Conservation (phyloP, 805 yeast species). For the Metschnikowia sp. region DNA sequence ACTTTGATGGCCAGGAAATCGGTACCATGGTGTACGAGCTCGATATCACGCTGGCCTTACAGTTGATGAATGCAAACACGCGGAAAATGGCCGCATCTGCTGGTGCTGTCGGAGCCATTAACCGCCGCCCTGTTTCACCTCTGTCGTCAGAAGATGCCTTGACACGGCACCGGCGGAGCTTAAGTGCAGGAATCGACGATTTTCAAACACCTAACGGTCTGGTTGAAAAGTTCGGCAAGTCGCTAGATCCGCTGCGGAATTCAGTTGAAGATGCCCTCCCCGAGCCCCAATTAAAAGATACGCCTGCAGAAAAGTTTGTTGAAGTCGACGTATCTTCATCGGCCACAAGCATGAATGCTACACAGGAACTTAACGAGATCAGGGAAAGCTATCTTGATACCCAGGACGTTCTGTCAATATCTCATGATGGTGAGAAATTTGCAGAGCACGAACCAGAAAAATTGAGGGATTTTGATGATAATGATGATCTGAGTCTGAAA, state of each 20-base stretch:
- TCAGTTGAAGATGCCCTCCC: background rate
- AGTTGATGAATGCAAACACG: constrained; percentile 21
- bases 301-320: constrained; percentile 23
- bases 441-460: too few relatives aligned
- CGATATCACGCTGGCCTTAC: constrained; percentile 47
- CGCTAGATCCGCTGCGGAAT: constrained; percentile 27
- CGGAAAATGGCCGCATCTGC: constrained; percentile 20
- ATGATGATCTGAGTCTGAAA: background rate
- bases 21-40: constrained; percentile 64
- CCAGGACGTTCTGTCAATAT: background rate
- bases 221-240: constrained; percentile 14
- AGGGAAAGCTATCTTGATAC: constrained; percentile 1
- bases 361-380: constrained; percentile 7
- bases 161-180: constrained; percentile 33
- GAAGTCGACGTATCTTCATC: constrained; percentile 30
- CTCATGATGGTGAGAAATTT: too few relatives aligned
- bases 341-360: constrained; percentile 14
- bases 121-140: constrained; percentile 15
- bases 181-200: constrained; percentile 33
- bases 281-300: background rate
- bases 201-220: constrained; percentile 25
- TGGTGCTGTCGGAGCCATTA: constrained; percentile 18
- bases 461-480: too few relatives aligned
- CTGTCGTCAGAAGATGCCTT: constrained; percentile 18
- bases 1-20: constrained; percentile 43